Evolutionary conservation across 164 flowering plant genomes (phyloP), one percentile per base, ranked within the genome.

Genomic region (Aristolochia californica): DNA sequence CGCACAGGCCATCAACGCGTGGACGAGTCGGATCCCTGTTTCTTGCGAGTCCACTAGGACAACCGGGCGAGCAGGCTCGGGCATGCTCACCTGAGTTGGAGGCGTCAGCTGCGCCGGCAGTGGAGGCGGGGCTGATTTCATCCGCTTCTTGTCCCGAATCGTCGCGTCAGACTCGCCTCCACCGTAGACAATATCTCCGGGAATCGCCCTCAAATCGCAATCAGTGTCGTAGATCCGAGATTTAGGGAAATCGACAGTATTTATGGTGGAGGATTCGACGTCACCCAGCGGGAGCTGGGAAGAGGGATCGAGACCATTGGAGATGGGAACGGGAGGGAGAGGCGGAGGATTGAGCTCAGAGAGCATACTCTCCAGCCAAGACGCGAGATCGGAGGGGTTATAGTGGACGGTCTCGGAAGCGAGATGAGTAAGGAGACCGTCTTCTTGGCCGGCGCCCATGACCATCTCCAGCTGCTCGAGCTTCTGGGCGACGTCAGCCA

Each of bases 401-500:
- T 80, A 86, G 58, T 88, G 96, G 45, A 83, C 80, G 14, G 88
- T 77, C 3, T 86, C 96, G 13, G 79, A 70, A 4, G 78, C 59
- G 1, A 88, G 74, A 17, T 80, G 81, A 5, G 85, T 69, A 9
- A 65, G 34, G 18, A 80, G 43, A 1, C 74, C 83, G 45, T 84
- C 87, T 43, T 78, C 83, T 12, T 72, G 75, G 55, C 75, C 74
- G 14, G 58, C 57, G 0, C 75, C 82, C 75, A 91, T 72, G 4
- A 66, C 88, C 80, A 75, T 74, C 63, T 88, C 96, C 4, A 91
- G 70, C 75, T 81, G 89, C 67, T 91, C 86, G 8, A 91, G 75
- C 69, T 83, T 85, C 59, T 72, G 81, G 5, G 94, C 97, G 0
- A 91, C 88, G 5, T 83, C 85, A 1, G 83, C 85, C 97, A 91